These are phyloP conservation scores for Ganoderma lucidum DNA, from an alignment of 1,284 basidiomycete genomes.

Conservation along the genomic window DNA sequence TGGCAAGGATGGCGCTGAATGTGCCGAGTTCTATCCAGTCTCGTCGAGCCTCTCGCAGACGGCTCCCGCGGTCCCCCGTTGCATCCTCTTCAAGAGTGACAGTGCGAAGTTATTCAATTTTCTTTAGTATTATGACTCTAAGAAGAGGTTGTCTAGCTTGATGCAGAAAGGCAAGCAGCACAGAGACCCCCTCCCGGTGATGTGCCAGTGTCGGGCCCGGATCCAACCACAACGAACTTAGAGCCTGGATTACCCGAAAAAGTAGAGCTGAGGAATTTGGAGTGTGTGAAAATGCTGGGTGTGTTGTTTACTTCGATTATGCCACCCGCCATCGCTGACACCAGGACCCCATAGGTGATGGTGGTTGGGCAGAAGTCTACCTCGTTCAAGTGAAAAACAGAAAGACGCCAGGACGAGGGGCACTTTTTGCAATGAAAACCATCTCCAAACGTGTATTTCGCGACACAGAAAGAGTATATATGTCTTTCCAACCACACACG, in stretches of 20 bases:
- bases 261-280: slow-evolving; percentile 19
- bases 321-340: not conserved
- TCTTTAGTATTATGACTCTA: not conserved
- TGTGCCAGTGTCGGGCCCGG: not conserved
- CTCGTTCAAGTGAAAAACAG: slow-evolving; percentile 44
- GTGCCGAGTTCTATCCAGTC: slow-evolving; percentile 16
- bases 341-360: slow-evolving; percentile 15
- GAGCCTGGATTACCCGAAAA: not conserved
- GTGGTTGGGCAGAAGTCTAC: slow-evolving; percentile 42
- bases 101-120: not conserved
- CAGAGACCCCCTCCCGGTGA: too few relatives aligned
- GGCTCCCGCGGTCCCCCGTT: not conserved
- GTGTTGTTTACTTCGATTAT: not conserved
- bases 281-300: slow-evolving; percentile 22
- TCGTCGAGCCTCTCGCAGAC: not conserved
- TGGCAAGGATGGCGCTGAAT: slow-evolving; percentile 5
- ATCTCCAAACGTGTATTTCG: slow-evolving; percentile 45
- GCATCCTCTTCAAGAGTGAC: slow-evolving; percentile 3
- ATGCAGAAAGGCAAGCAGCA: not conserved
- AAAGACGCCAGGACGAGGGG: slow-evolving; percentile 41
- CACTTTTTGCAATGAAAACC: slow-evolving; percentile 52
- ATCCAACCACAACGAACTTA: not conserved
- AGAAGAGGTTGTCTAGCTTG: not conserved
- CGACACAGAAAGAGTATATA: slow-evolving; percentile 40
- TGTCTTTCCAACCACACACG: not conserved